Conservation (phyloP, 2,329 filamentous ascomycete species). For the Fusarium sacchari region DNA sequence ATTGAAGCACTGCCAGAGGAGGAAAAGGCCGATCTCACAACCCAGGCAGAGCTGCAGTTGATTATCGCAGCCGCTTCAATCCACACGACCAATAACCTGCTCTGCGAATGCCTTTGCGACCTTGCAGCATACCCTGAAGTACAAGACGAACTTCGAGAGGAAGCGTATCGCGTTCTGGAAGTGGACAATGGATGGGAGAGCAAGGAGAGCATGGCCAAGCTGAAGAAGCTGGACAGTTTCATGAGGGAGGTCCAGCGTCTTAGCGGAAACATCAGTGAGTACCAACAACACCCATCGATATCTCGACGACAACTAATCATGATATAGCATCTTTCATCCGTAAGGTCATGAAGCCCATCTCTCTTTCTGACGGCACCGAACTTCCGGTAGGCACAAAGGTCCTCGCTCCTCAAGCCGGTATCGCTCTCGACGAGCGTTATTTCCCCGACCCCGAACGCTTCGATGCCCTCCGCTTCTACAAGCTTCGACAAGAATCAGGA, state of each 20-base stretch:
- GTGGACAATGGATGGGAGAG: constrained; percentile 54
- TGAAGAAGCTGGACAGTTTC: constrained; percentile 61
- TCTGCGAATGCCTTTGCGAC: constrained; percentile 62
- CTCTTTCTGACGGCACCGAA: constrained; percentile 56
- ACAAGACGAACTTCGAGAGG: constrained; percentile 59
- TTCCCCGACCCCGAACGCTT: constrained; percentile 56
- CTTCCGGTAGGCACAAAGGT: constrained; percentile 56
- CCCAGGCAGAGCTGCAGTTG: constrained; percentile 56
- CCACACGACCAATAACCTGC: constrained; percentile 56
- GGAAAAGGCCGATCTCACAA: constrained; percentile 51
- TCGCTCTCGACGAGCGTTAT: constrained; percentile 54
- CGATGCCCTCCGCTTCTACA: constrained; percentile 62
- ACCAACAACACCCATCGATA: neutral
- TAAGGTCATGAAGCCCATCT: constrained; percentile 57
- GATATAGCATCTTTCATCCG: constrained; percentile 55
- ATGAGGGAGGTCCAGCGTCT: constrained; percentile 57
- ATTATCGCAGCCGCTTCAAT: constrained; percentile 57
- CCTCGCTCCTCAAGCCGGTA: constrained; percentile 54
- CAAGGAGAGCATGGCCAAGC: constrained; percentile 56
- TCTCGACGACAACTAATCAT: constrained; percentile 25
- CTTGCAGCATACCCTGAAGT: constrained; percentile 59
- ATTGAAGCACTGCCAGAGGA: constrained; percentile 53
- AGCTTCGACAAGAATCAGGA: constrained; percentile 51
- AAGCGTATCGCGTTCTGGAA: constrained; percentile 56
- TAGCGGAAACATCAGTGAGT: constrained; percentile 56